Percentiles rank a stretch among this genome's conserved stretches.
Conservation (phyloP, 176 grass and related monocot species). For the Poa pratensis region DNA sequence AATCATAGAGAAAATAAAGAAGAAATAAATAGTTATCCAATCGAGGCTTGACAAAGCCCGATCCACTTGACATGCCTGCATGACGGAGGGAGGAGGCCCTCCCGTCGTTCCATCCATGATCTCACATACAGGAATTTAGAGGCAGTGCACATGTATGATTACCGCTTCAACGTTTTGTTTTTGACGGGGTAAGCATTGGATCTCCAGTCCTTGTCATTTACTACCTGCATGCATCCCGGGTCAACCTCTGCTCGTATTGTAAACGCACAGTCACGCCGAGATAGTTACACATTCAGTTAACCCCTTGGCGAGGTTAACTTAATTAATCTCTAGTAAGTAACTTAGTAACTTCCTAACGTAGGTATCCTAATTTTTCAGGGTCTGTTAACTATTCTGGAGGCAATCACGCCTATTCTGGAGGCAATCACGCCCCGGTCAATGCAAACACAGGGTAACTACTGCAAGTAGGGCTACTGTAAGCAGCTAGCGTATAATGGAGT, state of each 20-base stretch:
- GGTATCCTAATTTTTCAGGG: neutral
- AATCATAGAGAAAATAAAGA: neutral
- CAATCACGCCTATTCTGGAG: neutral
- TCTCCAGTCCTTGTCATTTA: slow-evolving; percentile 12
- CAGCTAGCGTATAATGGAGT: slow-evolving; percentile 22
- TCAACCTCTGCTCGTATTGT: neutral
- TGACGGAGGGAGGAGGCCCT: neutral
- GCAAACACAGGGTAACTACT: neutral
- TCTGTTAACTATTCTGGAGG: neutral
- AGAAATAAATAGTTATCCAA: too few species aligned
- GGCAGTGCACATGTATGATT: neutral
- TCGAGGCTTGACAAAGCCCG: neutral
- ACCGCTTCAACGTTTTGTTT: slow-evolving; percentile 35
- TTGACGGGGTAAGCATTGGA: slow-evolving; percentile 14
- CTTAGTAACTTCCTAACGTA: neutral
- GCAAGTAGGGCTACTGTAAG: neutral
- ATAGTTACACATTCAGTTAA: neutral
- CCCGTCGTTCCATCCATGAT: neutral
- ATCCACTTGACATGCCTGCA: slow-evolving; percentile 44
- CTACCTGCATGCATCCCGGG: neutral
- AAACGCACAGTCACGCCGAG: neutral
- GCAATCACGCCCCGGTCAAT: slow-evolving; percentile 15
- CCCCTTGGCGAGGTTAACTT: neutral
- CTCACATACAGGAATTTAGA: neutral
- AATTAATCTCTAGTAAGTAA: too few species aligned